Evolutionary conservation across 1,139 yeast species (phyloP).

Genomic region (Scheffersomyces cryptocercus): DNA sequence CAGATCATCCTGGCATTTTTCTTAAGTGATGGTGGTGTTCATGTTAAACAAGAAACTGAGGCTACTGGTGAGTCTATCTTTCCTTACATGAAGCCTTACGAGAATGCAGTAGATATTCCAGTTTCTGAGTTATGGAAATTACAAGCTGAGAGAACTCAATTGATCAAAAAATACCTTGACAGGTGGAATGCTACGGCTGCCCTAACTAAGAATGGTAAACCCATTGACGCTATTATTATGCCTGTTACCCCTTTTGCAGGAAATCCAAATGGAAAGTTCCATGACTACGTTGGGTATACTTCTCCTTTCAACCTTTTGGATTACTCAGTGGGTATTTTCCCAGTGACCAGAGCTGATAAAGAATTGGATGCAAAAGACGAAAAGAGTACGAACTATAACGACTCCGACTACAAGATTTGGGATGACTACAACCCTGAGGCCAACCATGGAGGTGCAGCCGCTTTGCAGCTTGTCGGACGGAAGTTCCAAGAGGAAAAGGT

Average conservation of each 20-base stretch:
- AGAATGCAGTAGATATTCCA: constrained; percentile 27
- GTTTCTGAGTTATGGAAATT: constrained; percentile 48
- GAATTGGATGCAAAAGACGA: constrained; percentile 32
- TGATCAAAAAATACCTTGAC: constrained; percentile 36
- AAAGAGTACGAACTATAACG: constrained; percentile 7
- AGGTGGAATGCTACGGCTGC: constrained; percentile 35
- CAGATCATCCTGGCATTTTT: constrained; percentile 42
- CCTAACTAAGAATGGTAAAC: constrained; percentile 37
- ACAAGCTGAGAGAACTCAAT: constrained; percentile 30
- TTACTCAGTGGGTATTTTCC: constrained; percentile 58
- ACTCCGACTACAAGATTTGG: constrained; percentile 12
- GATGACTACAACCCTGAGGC: constrained; percentile 53
- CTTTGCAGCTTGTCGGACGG: constrained; percentile 61
- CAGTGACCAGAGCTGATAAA: constrained; percentile 56
- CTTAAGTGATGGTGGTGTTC: constrained; percentile 47
- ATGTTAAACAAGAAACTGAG: constrained; percentile 25
- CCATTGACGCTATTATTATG: constrained; percentile 50
- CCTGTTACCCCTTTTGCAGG: constrained; percentile 52
- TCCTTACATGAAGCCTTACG: constrained; percentile 36
- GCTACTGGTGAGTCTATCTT: constrained; percentile 51
- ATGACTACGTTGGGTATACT: constrained; percentile 48
- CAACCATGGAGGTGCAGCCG: constrained; percentile 65
- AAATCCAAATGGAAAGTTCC: constrained; percentile 40
- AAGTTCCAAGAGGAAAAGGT: constrained; percentile 64
- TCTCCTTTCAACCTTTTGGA: constrained; percentile 61